Conservation (phyloP, 768 basidiomycete genomes). For the Daedalea quercina region DNA sequence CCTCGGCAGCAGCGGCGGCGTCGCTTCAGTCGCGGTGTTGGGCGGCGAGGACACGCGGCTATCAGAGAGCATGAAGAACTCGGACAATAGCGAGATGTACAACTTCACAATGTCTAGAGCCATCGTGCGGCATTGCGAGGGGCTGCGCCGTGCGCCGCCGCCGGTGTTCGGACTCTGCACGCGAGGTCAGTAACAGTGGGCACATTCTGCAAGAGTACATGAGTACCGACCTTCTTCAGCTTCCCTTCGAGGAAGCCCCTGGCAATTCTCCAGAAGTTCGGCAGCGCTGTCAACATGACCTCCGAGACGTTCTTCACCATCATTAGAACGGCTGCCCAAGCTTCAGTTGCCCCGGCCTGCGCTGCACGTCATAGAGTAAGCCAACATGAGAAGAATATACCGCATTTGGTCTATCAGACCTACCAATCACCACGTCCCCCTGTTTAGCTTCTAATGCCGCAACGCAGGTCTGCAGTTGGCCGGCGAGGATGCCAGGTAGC, state of each 20-base stretch:
- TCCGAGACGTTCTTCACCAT: constrained; percentile 88
- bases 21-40: constrained; percentile 27
- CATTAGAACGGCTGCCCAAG: constrained; percentile 74
- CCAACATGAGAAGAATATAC: neutral
- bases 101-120: constrained; percentile 80
- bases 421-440: constrained; percentile 56
- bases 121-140: constrained; percentile 81
- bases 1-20: constrained; percentile 54
- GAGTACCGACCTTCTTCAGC: constrained; percentile 66
- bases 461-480: constrained; percentile 56
- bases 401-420: constrained; percentile 10
- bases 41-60: constrained; percentile 60
- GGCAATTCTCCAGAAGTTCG: constrained; percentile 91
- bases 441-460: constrained; percentile 57
- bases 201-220: neutral
- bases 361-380: constrained; percentile 33
- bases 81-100: constrained; percentile 78
- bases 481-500: constrained; percentile 28
- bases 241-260: constrained; percentile 90
- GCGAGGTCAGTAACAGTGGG: neutral
- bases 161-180: neutral
- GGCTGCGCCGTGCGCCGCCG: constrained; percentile 60
- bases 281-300: constrained; percentile 73
- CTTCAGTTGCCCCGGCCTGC: constrained; percentile 61
- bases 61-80: constrained; percentile 82